These are phyloP conservation scores for Trichosporon faecale DNA, from an alignment of 1,284 basidiomycete species.

Conservation along the genomic window DNA sequence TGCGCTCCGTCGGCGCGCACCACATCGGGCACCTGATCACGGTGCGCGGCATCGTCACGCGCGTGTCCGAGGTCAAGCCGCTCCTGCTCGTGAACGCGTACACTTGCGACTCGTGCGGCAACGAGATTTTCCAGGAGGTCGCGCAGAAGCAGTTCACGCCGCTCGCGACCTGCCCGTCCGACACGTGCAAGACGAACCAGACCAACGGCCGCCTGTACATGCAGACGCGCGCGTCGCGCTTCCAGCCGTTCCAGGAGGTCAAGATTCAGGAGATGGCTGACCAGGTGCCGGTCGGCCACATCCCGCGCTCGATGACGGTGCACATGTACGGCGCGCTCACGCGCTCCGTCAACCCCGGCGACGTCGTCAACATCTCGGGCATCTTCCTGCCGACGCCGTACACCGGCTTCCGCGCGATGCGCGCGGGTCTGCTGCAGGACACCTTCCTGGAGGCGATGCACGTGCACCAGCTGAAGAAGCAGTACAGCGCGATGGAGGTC, in stretches of 20 bases:
- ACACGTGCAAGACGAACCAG: slow-evolving; percentile 81
- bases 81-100: slow-evolving; percentile 96
- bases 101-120: slow-evolving; percentile 96
- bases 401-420: slow-evolving; percentile 80
- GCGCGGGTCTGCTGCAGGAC: slow-evolving; percentile 93
- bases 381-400: slow-evolving; percentile 87
- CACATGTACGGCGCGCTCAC: slow-evolving; percentile 89
- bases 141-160: slow-evolving; percentile 90
- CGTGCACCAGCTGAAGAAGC: slow-evolving; percentile 93
- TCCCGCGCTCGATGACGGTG: slow-evolving; percentile 95
- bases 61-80: slow-evolving; percentile 98
- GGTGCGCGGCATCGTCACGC: slow-evolving; percentile 94
- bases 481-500: slow-evolving; percentile 90
- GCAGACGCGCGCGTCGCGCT: slow-evolving; percentile 95
- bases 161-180: slow-evolving; percentile 79
- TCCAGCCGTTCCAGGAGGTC: slow-evolving; percentile 97
- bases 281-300: slow-evolving; percentile 98
- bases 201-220: slow-evolving; percentile 89
- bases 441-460: slow-evolving; percentile 93
- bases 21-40: slow-evolving; percentile 91
- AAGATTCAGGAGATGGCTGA: slow-evolving; percentile 99
- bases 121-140: slow-evolving; percentile 98
- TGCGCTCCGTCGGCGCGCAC: slow-evolving; percentile 79
- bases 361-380: slow-evolving; percentile 87
- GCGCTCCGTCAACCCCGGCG: slow-evolving; percentile 89